phyloP scores from a whole-genome alignment of 371 early-diverging fungal species.

The Actinomortierella wolfii region DNA sequence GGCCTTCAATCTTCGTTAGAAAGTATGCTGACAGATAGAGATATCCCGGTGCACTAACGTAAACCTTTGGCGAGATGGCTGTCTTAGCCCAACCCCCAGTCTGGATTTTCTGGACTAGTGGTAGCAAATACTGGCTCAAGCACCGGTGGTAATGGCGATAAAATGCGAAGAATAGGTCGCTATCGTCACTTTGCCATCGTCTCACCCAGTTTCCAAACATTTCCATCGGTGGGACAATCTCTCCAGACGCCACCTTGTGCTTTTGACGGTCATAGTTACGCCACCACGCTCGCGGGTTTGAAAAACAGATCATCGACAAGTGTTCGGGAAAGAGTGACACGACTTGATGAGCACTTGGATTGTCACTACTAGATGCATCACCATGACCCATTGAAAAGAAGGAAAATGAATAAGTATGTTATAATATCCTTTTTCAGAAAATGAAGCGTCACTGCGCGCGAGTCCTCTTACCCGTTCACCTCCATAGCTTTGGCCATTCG shows the following conservation, averaged over 20 bases:
- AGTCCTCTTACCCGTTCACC: slow-evolving; percentile 19
- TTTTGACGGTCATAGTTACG: slow-evolving; percentile 44
- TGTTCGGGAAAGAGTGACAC: slow-evolving; percentile 44
- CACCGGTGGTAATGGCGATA: slow-evolving; percentile 59
- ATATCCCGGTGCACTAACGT: slow-evolving; percentile 57
- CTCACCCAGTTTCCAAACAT: slow-evolving; percentile 56
- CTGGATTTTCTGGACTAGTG: slow-evolving; percentile 30
- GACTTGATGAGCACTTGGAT: slow-evolving; percentile 39
- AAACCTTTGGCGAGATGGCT: slow-evolving; percentile 46
- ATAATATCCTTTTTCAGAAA: too few species aligned
- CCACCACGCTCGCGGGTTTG: slow-evolving; percentile 45
- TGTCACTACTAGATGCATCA: slow-evolving; percentile 25
- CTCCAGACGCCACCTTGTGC: slow-evolving; percentile 35
- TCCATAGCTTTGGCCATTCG: slow-evolving; percentile 49
- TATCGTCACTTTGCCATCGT: slow-evolving; percentile 64
- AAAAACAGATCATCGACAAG: slow-evolving; percentile 39
- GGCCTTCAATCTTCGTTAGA: slow-evolving; percentile 52
- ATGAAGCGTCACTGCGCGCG: too few species aligned
- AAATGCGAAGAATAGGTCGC: slow-evolving; percentile 62
- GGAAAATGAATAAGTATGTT: background rate
- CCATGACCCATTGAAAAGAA: background rate
- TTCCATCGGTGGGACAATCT: slow-evolving; percentile 43
- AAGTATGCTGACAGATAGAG: slow-evolving; percentile 58
- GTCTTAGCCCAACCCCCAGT: slow-evolving; percentile 28
- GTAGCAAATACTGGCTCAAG: slow-evolving; percentile 45